Evolutionary conservation across 768 basidiomycete genomes (phyloP), one percentile per base, ranked within the genome.

Genomic region (Lentinula detonsa): DNA sequence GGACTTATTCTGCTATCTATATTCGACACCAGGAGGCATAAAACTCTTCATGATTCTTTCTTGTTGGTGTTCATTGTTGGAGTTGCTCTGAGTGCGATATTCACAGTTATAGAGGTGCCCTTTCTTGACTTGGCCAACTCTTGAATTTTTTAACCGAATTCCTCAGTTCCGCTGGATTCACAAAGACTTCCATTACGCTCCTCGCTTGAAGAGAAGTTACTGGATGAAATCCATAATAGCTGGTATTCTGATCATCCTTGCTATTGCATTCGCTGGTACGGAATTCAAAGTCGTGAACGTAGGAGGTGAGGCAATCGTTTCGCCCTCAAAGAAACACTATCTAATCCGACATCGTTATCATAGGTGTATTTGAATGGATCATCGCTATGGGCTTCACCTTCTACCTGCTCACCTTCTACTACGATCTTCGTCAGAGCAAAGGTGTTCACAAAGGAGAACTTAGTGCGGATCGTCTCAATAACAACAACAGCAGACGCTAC

Each of bases 41-140:
- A 75, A 1, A 75, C 69, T 31, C 67, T 77, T 5, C 90, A 93
- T 68, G 70, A 84, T 16, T 63, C 73, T 10, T 91, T 90, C 65
- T 78, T 93, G 15, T 76, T 90, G 28, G 73, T 91, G 8, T 93
- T 91, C 72, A 85, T 91, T 55, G 50, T 87, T 40, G 90, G 90
- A 10, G 87, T 91, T 4, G 82, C 78, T 2, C 67, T 91, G 37
- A 87, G 85, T 61, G 87, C 88, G 21, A 82, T 92, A 39, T 92
- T 91, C 74, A 88, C 88, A 6, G 74, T 90, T 23, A 59, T 81
- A 7, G 90, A 93, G 79, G 87, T 85, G 66, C 10, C 72, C 66
- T 33, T 53, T 33, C 34, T 53, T 28, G 28, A 52, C 42, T 56
- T 11, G 8, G 53, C 31, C 42, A 11, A 31, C 15, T 28, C 33